A percentile compares a stretch with the other conserved stretches of the same genome.
Conservation (phyloP, 208 protist genomes). For the Crithidia sp. region DNA sequence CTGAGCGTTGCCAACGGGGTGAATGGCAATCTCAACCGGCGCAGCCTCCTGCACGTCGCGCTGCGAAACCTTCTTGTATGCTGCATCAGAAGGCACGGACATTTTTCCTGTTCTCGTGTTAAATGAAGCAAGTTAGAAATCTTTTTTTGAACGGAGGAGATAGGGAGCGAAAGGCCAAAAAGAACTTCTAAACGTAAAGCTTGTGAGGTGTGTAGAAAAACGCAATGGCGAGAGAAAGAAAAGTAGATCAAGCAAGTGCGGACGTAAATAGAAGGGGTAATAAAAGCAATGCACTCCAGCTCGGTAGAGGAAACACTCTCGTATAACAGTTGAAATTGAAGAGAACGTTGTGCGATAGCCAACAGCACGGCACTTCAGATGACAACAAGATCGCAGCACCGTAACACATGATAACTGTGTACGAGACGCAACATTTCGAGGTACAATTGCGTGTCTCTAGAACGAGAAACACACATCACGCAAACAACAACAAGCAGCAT, state of each 20-base stretch:
- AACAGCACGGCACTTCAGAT: too few species aligned
- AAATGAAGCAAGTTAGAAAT: neutral
- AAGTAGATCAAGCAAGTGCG: neutral
- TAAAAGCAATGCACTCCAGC: neutral
- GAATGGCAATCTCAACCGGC: neutral
- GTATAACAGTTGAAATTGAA: too few species aligned
- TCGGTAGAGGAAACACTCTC: too few species aligned
- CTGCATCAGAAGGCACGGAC: neutral
- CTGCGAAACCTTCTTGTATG: constrained; percentile 7
- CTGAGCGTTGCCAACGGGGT: neutral
- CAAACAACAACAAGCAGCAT: too few species aligned
- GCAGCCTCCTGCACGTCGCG: neutral
- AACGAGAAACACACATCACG: too few species aligned
- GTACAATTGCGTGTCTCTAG: too few species aligned
- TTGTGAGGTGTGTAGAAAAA: constrained; percentile 10
- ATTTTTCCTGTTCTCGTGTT: neutral
- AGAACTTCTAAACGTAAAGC: neutral
- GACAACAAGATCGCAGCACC: too few species aligned
- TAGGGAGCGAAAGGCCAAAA: constrained; percentile 17
- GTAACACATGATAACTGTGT: too few species aligned
- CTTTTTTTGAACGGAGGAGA: constrained; percentile 11
- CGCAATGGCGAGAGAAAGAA: constrained; percentile 15
- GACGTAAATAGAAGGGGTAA: neutral
- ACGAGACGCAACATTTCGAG: too few species aligned
- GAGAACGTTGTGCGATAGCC: too few species aligned